Percentiles rank a stretch among this genome's conserved stretches.
phyloP scores from a whole-genome alignment of 129 eudicot species.

The Tanacetum coccineum region DNA sequence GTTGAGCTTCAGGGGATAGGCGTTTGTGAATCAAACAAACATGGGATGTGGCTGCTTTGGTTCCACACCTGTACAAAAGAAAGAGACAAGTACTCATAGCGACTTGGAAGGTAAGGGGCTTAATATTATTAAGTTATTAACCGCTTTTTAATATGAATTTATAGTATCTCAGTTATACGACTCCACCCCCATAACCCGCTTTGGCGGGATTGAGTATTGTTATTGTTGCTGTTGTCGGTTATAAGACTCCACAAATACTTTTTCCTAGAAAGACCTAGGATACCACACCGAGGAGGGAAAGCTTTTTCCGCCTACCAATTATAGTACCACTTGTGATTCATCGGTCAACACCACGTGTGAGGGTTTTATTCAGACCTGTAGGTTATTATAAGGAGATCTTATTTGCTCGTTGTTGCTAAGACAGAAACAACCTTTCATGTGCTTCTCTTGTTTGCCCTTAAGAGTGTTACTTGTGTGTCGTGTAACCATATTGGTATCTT shows the following conservation, averaged over 20 bases:
- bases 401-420: too few relatives aligned
- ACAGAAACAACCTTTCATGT: not conserved
- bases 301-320: too few relatives aligned
- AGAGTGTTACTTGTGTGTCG: too few relatives aligned
- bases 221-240: not conserved
- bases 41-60: slow-evolving; percentile 83
- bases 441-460: not conserved
- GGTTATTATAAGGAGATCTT: too few relatives aligned
- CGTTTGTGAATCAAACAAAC: slow-evolving; percentile 22
- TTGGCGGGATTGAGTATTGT: too few relatives aligned
- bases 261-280: too few relatives aligned
- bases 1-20: slow-evolving; percentile 24
- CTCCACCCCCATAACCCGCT: too few relatives aligned
- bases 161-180: slow-evolving; percentile 9
- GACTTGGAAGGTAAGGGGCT: slow-evolving; percentile 66
- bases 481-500: not conserved
- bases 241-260: not conserved
- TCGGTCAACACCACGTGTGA: too few relatives aligned
- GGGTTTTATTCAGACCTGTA: too few relatives aligned
- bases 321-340: too few relatives aligned
- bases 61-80: slow-evolving; percentile 26
- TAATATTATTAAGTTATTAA: too few relatives aligned
- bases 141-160: not conserved
- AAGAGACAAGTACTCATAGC: slow-evolving; percentile 28
- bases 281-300: too few relatives aligned